Evolutionary conservation across 805 yeast genomes (phyloP).

Genomic region (Priceomyces carsonii): DNA sequence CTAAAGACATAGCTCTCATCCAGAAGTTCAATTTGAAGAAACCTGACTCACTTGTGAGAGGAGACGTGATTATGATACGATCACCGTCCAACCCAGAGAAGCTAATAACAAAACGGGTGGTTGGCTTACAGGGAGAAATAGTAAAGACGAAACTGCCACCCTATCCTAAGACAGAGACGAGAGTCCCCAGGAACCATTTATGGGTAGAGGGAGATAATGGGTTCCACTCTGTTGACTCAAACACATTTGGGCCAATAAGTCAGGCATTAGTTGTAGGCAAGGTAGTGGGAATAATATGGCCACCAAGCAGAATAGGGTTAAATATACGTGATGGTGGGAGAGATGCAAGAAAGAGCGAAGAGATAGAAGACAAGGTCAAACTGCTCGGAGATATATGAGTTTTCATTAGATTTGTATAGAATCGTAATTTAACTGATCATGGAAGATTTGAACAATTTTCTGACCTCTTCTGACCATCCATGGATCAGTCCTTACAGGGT

Average conservation of each 20-base stretch:
- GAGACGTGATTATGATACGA: conserved; percentile 75
- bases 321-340: conserved; percentile 26
- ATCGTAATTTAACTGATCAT: too few relatives aligned
- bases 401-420: too few relatives aligned
- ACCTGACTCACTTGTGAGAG: conserved; percentile 48
- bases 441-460: not conserved
- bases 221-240: conserved; percentile 78
- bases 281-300: conserved; percentile 71
- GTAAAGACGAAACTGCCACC: conserved; percentile 58
- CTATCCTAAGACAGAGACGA: conserved; percentile 62
- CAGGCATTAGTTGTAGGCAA: conserved; percentile 79
- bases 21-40: conserved; percentile 60
- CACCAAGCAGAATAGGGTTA: conserved; percentile 38
- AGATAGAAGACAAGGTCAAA: not conserved
- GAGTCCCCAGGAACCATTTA: conserved; percentile 74
- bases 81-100: conserved; percentile 81
- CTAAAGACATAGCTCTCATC: conserved; percentile 63
- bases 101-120: conserved; percentile 76
- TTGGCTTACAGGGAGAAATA: conserved; percentile 72
- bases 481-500: conserved; percentile 9
- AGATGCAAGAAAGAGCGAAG: conserved; percentile 16
- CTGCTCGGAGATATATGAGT: conserved; percentile 3
- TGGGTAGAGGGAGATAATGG: conserved; percentile 96
- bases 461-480: conserved; percentile 9
- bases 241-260: conserved; percentile 85